These are phyloP conservation scores for Diaporthe sp. DNA, from an alignment of 2,329 filamentous ascomycete species.

Conservation along the genomic window DNA sequence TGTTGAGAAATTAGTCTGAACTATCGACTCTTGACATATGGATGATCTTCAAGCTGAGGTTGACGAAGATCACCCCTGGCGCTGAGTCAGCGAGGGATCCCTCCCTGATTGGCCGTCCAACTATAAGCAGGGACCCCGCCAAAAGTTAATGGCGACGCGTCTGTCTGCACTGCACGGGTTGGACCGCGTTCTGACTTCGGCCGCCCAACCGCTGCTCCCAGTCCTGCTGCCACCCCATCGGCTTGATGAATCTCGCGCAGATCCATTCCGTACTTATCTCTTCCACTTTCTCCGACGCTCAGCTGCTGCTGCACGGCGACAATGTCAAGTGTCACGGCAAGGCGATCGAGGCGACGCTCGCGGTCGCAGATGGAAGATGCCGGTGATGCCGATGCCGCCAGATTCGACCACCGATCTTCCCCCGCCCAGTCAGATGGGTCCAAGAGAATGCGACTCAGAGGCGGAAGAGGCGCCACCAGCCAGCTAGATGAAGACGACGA, in stretches of 20 bases:
- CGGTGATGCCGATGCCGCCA: constrained; percentile 50
- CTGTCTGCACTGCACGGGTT: not conserved
- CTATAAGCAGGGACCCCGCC: constrained; percentile 13
- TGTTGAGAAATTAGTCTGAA: constrained; percentile 6
- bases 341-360: constrained; percentile 61
- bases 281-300: not conserved
- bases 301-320: not conserved
- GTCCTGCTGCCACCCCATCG: not conserved
- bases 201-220: not conserved
- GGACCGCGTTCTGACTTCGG: constrained; percentile 26
- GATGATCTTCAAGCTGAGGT: constrained; percentile 4
- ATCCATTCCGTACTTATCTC: not conserved
- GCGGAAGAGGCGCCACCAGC: constrained; percentile 42
- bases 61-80: not conserved
- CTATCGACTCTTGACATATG: not conserved
- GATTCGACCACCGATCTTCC: constrained; percentile 44
- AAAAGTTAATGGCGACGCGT: constrained; percentile 39
- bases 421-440: constrained; percentile 48
- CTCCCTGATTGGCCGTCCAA: not conserved
- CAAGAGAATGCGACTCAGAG: constrained; percentile 54
- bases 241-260: constrained; percentile 14
- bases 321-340: constrained; percentile 50
- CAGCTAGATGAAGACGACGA: constrained; percentile 44
- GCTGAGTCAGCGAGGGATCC: not conserved
- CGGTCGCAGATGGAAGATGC: constrained; percentile 58